Percentiles rank a stretch among this genome's conserved stretches.
Conservation (phyloP, 495 filamentous ascomycete species). For the Hypoxylon intermedium region DNA sequence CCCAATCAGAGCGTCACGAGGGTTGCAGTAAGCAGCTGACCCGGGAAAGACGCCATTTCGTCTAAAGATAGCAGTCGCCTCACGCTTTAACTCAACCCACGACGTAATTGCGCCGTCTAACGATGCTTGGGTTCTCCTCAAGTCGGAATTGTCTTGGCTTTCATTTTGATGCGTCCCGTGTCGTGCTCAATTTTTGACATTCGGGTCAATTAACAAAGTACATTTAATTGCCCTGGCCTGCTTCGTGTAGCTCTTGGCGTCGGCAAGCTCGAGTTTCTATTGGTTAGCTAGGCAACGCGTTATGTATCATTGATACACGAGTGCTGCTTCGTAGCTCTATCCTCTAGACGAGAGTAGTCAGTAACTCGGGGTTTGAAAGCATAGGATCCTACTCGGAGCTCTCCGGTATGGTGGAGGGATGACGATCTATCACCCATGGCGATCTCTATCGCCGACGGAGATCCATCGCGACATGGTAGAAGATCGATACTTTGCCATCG, state of each 20-base stretch:
- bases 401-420: conserved; percentile 18
- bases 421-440: conserved; percentile 3
- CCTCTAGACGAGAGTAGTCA: neutral
- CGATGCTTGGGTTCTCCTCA: neutral
- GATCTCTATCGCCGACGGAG: conserved; percentile 24
- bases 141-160: neutral
- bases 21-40: conserved; percentile 6
- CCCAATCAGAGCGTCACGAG: conserved; percentile 24
- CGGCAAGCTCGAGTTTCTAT: neutral
- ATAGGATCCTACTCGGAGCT: neutral
- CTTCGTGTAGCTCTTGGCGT: neutral
- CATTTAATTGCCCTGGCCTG: conserved; percentile 4
- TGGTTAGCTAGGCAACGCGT: neutral
- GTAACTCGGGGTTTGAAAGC: neutral
- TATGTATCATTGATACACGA: conserved; percentile 7
- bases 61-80: conserved; percentile 13
- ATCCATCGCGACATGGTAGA: conserved; percentile 6
- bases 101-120: neutral
- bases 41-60: neutral
- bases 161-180: conserved; percentile 1
- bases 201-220: conserved; percentile 7
- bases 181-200: neutral
- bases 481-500: neutral
- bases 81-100: conserved; percentile 3
- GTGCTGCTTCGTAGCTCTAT: conserved; percentile 1